A percentile compares a stretch with the other conserved stretches of the same genome.
Conservation (phyloP, 2,329 filamentous ascomycete genomes). For the Fusarium piperis region DNA sequence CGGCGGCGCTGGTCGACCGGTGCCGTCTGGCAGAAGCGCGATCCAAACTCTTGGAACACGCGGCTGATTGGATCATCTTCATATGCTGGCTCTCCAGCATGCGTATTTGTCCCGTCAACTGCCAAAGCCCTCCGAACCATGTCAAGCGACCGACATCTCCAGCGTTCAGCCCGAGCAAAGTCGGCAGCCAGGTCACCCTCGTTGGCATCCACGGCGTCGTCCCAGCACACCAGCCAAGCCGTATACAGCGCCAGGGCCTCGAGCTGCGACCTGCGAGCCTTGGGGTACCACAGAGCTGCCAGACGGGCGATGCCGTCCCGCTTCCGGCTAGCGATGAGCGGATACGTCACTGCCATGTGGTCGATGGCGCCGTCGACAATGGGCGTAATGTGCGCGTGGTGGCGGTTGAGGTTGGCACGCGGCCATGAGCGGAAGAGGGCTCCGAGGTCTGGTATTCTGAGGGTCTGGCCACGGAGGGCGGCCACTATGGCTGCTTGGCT, state of each 20-base stretch:
- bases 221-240: slow-evolving; percentile 48
- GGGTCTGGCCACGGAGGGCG: slow-evolving; percentile 41
- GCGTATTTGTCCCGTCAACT: background rate
- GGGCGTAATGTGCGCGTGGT: slow-evolving; percentile 31
- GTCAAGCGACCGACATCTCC: slow-evolving; percentile 37
- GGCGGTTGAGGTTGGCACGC: slow-evolving; percentile 28
- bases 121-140: slow-evolving; percentile 31
- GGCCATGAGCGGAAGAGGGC: slow-evolving; percentile 42
- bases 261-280: slow-evolving; percentile 25
- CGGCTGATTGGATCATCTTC: slow-evolving; percentile 36
- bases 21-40: slow-evolving; percentile 7
- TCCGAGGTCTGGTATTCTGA: slow-evolving; percentile 42
- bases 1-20: slow-evolving; percentile 25
- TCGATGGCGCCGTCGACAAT: slow-evolving; percentile 35
- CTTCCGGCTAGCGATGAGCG: slow-evolving; percentile 38
- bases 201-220: slow-evolving; percentile 45
- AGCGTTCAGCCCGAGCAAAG: slow-evolving; percentile 38
- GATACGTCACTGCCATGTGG: slow-evolving; percentile 49
- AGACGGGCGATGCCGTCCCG: slow-evolving; percentile 46
- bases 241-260: slow-evolving; percentile 39
- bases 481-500: slow-evolving; percentile 32
- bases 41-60: slow-evolving; percentile 39
- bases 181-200: slow-evolving; percentile 43
- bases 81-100: background rate
- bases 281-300: slow-evolving; percentile 36